Conservation (phyloP, 169 alveolate species). For the Plasmodium reichenowi region DNA sequence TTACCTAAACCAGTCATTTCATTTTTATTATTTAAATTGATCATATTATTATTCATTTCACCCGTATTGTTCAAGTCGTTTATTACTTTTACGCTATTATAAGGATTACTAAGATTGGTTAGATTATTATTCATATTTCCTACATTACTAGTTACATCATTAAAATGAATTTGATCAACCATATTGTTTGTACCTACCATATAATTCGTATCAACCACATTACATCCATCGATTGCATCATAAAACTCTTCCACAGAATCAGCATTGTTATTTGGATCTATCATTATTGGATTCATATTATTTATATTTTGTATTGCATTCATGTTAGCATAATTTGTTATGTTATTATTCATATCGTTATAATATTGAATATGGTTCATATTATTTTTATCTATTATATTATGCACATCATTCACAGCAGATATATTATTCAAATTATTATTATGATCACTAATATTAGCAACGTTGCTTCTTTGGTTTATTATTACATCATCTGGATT, state of each 20-base stretch:
- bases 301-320: neutral
- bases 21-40: neutral
- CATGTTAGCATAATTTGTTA: neutral
- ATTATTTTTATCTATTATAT: neutral
- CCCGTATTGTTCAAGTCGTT: neutral
- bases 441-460: neutral
- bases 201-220: neutral
- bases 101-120: neutral
- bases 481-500: neutral
- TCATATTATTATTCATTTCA: neutral
- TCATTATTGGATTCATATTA: conserved; percentile 5
- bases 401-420: neutral
- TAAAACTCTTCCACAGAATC: neutral
- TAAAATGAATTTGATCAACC: neutral
- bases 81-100: neutral
- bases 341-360: neutral
- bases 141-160: neutral
- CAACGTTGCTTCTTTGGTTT: neutral
- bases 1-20: neutral
- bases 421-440: neutral
- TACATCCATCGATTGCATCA: neutral
- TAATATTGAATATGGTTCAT: neutral
- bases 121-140: neutral
- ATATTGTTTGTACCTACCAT: neutral
- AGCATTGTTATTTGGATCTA: neutral